Evolutionary conservation across 257 asterid species (phyloP), one percentile per base, ranked within the genome.

Genomic region (Agastache rugosa): DNA sequence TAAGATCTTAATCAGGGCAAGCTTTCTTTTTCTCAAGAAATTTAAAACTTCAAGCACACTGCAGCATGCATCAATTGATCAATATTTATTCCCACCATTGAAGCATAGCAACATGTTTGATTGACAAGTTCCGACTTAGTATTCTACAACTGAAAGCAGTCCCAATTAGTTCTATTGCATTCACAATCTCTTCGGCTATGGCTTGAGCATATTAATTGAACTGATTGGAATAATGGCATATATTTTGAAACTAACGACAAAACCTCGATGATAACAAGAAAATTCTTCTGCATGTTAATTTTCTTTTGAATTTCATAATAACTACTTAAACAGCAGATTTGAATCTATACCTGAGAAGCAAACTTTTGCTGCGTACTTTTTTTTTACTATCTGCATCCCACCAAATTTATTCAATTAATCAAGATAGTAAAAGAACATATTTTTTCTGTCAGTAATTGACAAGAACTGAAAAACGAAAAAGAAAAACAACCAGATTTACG

Each of bases 331-430:
- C 16, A 71, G 23, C 2, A 35, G 22, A 73, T 4, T 15, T 19
- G 35, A 65, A 71, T 71, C 50, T 31, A 59, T 51, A 91, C 98
- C 93, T 91, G 66, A 58, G 74, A 29, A 66, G 71, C 79, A 71
- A 79, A 63, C 68, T 76, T 78, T 47, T 83, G 77, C 63, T 76
- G 68, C 65, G 58, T 54, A 35, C 27, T 58, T 75, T 85, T n/a
- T n/a, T 83, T 11, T 81, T 84, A 20, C 72, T 61, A 89, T 84
- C 98, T 93, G 88, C 87, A 84, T 69, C 44, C 63, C 61, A 70
- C 31, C 81, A 37, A 79, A 65, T 65, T 44, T 75, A 78, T 67
- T 48, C 31, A 77, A 77, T 39, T 74, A 63, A 47, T 22, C 48
- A 3, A 75, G 37, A 64, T 15, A 35, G 23, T 10, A 54, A 42